Evolutionary conservation across 2,329 filamentous ascomycete genomes (phyloP).

Genomic region (Calonectria crousiana): DNA sequence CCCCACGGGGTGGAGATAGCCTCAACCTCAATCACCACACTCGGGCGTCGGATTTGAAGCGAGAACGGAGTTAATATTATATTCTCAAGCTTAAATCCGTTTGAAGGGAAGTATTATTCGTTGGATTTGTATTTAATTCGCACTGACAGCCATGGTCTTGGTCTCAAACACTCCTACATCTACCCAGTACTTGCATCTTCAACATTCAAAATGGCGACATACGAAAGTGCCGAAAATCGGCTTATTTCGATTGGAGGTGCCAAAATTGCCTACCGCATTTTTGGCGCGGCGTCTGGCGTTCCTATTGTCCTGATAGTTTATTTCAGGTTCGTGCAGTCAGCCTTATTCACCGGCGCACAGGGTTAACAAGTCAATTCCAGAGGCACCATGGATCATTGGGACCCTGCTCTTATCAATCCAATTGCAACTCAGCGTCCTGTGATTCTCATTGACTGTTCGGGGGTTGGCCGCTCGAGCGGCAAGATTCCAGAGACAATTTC

Average conservation of each 20-base stretch:
- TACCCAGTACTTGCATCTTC: neutral
- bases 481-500: slow-evolving; percentile 50
- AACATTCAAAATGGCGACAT: neutral
- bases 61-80: neutral
- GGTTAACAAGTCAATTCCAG: slow-evolving; percentile 25
- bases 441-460: slow-evolving; percentile 60
- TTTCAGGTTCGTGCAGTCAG: neutral
- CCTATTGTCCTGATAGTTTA: neutral
- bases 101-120: too few relatives aligned
- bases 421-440: slow-evolving; percentile 56
- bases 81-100: neutral
- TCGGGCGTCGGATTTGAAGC: neutral
- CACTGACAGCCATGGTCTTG: neutral
- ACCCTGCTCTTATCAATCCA: slow-evolving; percentile 59
- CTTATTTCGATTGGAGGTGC: neutral
- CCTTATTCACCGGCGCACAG: too few relatives aligned
- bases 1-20: neutral
- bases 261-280: neutral
- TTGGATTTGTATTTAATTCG: neutral
- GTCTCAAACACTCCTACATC: too few relatives aligned
- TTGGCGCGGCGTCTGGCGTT: neutral
- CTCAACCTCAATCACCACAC: neutral
- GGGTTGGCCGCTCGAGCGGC: slow-evolving; percentile 59
- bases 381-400: slow-evolving; percentile 55
- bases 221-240: neutral